Evolutionary conservation across 352 stramenopile species (phyloP), one percentile per base, ranked within the genome.

Genomic region (Globisporangium yorkense): DNA sequence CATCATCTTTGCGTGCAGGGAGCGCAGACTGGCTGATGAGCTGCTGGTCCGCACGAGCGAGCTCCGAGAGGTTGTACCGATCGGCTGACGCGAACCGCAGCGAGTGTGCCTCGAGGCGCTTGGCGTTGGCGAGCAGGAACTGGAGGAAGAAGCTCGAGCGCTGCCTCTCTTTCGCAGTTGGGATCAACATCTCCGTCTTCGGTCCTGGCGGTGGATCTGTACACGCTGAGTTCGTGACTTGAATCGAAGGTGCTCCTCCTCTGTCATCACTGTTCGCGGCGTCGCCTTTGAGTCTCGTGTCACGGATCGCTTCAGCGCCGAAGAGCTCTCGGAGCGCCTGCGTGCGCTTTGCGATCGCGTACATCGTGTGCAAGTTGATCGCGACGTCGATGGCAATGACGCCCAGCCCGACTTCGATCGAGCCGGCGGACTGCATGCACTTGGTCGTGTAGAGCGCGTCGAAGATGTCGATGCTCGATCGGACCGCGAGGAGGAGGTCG

Each of bases 381-480:
- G 15, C 27, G 8, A 51, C 9, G 44, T 59, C 43, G 41, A 59
- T 3, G 18, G 7, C 4, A 33, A 45, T 45, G 43, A 59, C 8
- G 12, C 41, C 53, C 3, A 41, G 9, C 0, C 41, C 18, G 13
- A 59, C 43, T 9, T 31, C 7, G 20, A 53, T 6, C 13, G 43
- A 44, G 7, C 44, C 54, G 0, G 29, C 13, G 0, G 54, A 59
- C 24, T 59, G 54, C 54, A 59, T 59, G 33, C 54, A 52, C 13
- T 52, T 79, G 21, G 41, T 65, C 16, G 51, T 61, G 18, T 79
- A 76, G 16, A 75, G 66, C 24, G 60, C 73, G 0, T 75, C 68
- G 3, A 65, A 54, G 18, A 72, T 59, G n/a, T 72, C 65, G 49
- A 73, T 43, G 21, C 46, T 72, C 1, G 39, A 58, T 0, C 3